These are phyloP conservation scores for Achaetomiella virescens DNA, from an alignment of 495 filamentous ascomycete species.

Conservation along the genomic window DNA sequence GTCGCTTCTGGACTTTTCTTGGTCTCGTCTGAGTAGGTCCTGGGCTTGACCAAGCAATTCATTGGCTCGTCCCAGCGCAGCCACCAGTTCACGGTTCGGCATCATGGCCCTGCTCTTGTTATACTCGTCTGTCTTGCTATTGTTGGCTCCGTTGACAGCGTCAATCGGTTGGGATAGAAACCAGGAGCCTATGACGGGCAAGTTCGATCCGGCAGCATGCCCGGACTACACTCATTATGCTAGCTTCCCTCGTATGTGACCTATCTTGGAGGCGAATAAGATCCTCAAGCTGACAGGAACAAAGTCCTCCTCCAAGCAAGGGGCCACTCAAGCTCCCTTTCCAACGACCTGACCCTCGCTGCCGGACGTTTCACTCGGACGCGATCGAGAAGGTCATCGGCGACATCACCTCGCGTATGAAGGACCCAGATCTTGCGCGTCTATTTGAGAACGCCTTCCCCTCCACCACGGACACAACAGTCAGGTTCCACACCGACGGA, in stretches of 20 bases:
- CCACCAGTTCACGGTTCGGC: too few relatives aligned
- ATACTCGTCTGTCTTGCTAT: conserved; percentile 13
- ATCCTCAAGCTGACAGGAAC: conserved; percentile 1
- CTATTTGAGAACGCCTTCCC: conserved; percentile 97
- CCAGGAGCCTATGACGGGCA: conserved; percentile 21
- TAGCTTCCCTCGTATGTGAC: conserved; percentile 34
- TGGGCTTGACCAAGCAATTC: too few relatives aligned
- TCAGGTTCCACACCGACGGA: conserved; percentile 53
- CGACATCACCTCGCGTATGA: conserved; percentile 70
- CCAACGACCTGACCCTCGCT: conserved; percentile 73
- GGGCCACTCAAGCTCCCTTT: conserved; percentile 80
- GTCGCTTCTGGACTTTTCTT: too few relatives aligned
- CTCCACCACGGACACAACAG: conserved; percentile 88
- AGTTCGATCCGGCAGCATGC: conserved; percentile 33
- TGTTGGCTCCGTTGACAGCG: conserved; percentile 16
- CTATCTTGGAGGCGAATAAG: too few relatives aligned
- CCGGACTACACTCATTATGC: conserved; percentile 51
- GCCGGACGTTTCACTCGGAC: conserved; percentile 81
- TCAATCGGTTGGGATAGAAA: conserved; percentile 9
- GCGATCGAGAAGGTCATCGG: conserved; percentile 82
- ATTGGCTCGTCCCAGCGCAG: too few relatives aligned
- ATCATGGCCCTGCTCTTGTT: conserved; percentile 14
- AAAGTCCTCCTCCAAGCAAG: conserved; percentile 66
- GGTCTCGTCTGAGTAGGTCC: too few relatives aligned
- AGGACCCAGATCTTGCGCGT: conserved; percentile 82